phyloP scores from a whole-genome alignment of 225 moss, liverwort and hornwort genomes.

The Bryoerythrophyllum caledonicum region DNA sequence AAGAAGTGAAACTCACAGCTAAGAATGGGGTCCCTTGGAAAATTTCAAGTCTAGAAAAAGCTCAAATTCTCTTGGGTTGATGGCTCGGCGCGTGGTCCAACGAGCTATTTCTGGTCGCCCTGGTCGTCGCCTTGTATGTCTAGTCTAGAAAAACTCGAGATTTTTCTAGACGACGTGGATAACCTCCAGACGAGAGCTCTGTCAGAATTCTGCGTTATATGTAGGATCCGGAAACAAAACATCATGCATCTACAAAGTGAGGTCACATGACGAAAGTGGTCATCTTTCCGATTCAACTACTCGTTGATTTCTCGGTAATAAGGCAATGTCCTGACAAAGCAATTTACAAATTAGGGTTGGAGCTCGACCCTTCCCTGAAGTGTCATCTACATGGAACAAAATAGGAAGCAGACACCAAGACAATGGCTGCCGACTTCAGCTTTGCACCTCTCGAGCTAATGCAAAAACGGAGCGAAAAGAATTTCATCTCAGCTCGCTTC shows the following conservation, averaged over 20 bases:
- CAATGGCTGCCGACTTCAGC: conserved; percentile 17
- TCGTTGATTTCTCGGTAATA: neutral
- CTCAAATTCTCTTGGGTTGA: too few species aligned
- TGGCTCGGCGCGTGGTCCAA: too few species aligned
- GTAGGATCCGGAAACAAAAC: neutral
- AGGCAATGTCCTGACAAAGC: conserved; percentile 21
- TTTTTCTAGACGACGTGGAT: too few species aligned
- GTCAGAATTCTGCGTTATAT: neutral
- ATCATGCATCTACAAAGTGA: neutral
- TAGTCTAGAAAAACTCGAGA: too few species aligned
- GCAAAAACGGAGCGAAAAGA: conserved; percentile 15
- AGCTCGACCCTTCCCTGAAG: conserved; percentile 18
- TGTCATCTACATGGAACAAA: conserved; percentile 21
- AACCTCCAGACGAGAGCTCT: neutral
- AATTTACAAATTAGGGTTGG: conserved; percentile 13
- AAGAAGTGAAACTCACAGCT: too few species aligned
- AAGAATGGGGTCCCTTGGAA: too few species aligned
- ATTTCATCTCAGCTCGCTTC: conserved; percentile 15
- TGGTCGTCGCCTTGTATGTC: too few species aligned
- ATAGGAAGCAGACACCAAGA: conserved; percentile 24
- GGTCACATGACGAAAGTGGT: conserved; percentile 3
- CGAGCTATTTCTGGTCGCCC: too few species aligned
- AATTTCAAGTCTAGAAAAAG: too few species aligned
- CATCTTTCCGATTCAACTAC: conserved; percentile 15
- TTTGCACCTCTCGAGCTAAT: conserved; percentile 8